Base-by-base conservation (phyloP, 495 filamentous ascomycete genomes). In the Penicillium lividum region DNA sequence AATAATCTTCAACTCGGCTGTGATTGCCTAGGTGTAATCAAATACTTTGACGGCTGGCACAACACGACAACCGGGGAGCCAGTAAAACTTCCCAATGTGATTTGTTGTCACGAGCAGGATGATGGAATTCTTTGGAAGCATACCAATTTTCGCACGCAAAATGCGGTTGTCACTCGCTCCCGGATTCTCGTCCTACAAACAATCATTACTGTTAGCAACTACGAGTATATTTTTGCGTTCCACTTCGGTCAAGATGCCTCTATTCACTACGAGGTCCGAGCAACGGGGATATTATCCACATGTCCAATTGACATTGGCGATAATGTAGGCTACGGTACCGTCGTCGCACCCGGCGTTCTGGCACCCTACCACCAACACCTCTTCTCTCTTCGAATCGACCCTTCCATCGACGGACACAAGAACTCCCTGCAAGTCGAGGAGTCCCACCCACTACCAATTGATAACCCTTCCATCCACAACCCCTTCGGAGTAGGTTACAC, bases 151-250 rank as follows among this genome's bases (percentile, higher is more conserved):
- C 83, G 86, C 9, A 87, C 84, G 9, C 70, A 76, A 28, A 76
- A 82, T 25, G 82, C 85, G 5, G 81, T 77, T 1, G 77, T 88
- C 0, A 78, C 77, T 2, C 77, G 85, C 27, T 79, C 78, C 27
- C 71, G 86, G 5, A 78, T 83, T 46, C 70, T 89, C 2, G 79
- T 89, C 38, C 59, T 89, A 9, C 90, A 93, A 57, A 87, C 86
- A 28, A 90, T 91, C 65, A 85, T 90, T 66, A 93, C 90, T 0
- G 84, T 93, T 25, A 83, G 84, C 50, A 93, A 93, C 74, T 93
- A 93, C 73, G 90, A 93, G 67, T 93, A 93, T 61, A 89, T 97
- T 56, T 80, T 97, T 49, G 85, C 89, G 5, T 97, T 88, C 71
- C 82, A 89, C 50, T 91, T 97, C 74, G 86, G 89, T 66, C 91